Evolutionary conservation across 2,329 filamentous ascomycete genomes (phyloP).

Genomic region (Pyrenophora teres): DNA sequence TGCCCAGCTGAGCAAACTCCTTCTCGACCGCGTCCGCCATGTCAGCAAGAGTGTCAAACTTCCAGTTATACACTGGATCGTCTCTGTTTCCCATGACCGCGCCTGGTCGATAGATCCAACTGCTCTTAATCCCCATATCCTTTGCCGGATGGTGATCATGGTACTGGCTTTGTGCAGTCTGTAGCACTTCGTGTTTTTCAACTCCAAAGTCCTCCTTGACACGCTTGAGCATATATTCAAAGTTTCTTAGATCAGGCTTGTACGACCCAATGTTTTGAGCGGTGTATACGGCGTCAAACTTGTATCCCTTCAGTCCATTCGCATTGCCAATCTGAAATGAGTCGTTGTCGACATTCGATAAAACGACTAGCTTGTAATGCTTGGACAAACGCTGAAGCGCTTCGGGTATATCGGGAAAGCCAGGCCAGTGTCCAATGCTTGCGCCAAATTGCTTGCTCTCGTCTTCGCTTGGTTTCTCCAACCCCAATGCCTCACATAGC

Average conservation of each 20-base stretch:
- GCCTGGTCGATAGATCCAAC: constrained; percentile 67
- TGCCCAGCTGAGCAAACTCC: constrained; percentile 27
- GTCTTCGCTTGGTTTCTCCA: constrained; percentile 48
- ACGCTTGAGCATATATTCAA: constrained; percentile 65
- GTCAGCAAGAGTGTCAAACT: constrained; percentile 62
- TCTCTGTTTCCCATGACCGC: constrained; percentile 52
- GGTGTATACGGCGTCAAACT: constrained; percentile 69
- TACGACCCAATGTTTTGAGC: constrained; percentile 74
- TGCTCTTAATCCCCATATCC: constrained; percentile 62
- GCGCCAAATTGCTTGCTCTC: constrained; percentile 56
- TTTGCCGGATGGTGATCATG: constrained; percentile 71
- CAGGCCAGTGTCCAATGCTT: constrained; percentile 59
- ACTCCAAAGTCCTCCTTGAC: constrained; percentile 62
- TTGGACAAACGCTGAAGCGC: constrained; percentile 57
- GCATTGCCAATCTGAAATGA: constrained; percentile 57
- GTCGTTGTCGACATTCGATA: constrained; percentile 63
- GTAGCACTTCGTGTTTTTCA: constrained; percentile 62
- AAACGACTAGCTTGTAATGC: constrained; percentile 63
- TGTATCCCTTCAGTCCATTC: constrained; percentile 57
- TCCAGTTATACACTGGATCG: constrained; percentile 55
- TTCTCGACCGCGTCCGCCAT: constrained; percentile 62
- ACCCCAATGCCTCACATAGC: constrained; percentile 53
- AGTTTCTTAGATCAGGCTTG: constrained; percentile 69
- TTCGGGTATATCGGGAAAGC: constrained; percentile 62
- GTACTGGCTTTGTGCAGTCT: constrained; percentile 70